Evolutionary conservation across 805 yeast species (phyloP).

Genomic region (Ogataea salicorniae): DNA sequence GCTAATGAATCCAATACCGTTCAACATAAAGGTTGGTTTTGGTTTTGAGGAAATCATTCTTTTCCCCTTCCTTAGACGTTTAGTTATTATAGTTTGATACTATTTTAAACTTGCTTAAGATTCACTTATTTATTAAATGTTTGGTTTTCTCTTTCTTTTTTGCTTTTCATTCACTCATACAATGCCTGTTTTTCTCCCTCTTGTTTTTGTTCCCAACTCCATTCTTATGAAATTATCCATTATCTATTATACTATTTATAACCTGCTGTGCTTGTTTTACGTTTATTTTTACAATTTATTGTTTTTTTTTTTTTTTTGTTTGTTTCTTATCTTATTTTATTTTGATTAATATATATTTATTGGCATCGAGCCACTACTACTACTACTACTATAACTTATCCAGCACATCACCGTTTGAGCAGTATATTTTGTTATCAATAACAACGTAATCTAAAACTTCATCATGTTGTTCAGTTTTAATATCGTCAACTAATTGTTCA

Average conservation of each 20-base stretch:
- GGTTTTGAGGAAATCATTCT: slow-evolving; percentile 4
- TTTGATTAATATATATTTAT: slow-evolving; percentile 2
- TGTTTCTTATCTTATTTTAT: slow-evolving; percentile 1
- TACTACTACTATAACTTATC: not conserved
- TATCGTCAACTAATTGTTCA: slow-evolving; percentile 48
- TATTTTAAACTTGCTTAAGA: too few species aligned
- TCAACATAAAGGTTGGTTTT: slow-evolving; percentile 12
- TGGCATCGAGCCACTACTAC: slow-evolving; percentile 1
- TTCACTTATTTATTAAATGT: too few species aligned
- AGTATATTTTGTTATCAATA: slow-evolving; percentile 30
- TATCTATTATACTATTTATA: not conserved
- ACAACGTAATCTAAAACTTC: slow-evolving; percentile 52
- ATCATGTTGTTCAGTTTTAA: slow-evolving; percentile 57
- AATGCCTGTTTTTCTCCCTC: too few species aligned
- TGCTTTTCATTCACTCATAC: too few species aligned
- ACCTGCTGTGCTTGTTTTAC: not conserved
- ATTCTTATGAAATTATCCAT: too few species aligned
- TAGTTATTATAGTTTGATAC: too few species aligned
- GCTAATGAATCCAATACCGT: not conserved
- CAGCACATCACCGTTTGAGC: not conserved
- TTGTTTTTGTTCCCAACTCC: too few species aligned
- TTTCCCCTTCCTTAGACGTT: too few species aligned
- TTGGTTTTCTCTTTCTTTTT: too few species aligned
- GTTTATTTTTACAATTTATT: not conserved
- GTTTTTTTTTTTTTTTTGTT: not conserved